Evolutionary conservation across 495 filamentous ascomycete species (phyloP), one percentile per base, ranked within the genome.

Genomic region (Hypoxylon lenormandii): DNA sequence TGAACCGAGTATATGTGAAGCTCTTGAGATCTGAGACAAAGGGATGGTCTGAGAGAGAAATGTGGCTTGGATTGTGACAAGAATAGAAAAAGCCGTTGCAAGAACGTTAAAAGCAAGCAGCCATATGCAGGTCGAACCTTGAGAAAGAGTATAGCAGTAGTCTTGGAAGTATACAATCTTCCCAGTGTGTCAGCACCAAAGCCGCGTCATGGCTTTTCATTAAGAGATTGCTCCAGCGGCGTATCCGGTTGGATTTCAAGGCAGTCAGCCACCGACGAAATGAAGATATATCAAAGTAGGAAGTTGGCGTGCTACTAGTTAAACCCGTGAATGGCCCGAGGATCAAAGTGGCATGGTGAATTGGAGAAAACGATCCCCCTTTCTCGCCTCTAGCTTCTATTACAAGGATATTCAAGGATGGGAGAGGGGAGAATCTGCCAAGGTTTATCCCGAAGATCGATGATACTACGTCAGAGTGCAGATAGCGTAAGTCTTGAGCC

Each of bases 381-480:
- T n/a, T 15, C 15, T 22, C 43, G 3, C 43, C 15, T 8, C 52
- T 63, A 36, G 3, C 43, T 4, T 8, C 52, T 63, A 36, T 64
- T 54, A 15, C 66, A 64, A 18, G 66, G 66, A 60, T 69, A 59
- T 54, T n/a, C 66, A 64, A 18, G 66, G 66, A 60, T 69, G 11
- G 38, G 47, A 12, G 45, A 52, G 45, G 36, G 30, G 16, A 57
- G 22, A 70, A 65, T 70, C 55, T 70, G 60, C 60, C 50, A 70
- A 70, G 55, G 50, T 47, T 12, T 13, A 13, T 46, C 18, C 56
- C 50, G 36, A 50, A 65, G 55, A 70, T 70, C 60, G 42, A 51
- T 49, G 43, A 70, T 70, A 55, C 60, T 70, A 70, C 66, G 66
- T 70, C 66, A 70, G 56, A 7, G 40, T 57, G 66, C 53, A 56